Conservation (phyloP, 2,329 filamentous ascomycete species). For the Penicillium sp. region DNA sequence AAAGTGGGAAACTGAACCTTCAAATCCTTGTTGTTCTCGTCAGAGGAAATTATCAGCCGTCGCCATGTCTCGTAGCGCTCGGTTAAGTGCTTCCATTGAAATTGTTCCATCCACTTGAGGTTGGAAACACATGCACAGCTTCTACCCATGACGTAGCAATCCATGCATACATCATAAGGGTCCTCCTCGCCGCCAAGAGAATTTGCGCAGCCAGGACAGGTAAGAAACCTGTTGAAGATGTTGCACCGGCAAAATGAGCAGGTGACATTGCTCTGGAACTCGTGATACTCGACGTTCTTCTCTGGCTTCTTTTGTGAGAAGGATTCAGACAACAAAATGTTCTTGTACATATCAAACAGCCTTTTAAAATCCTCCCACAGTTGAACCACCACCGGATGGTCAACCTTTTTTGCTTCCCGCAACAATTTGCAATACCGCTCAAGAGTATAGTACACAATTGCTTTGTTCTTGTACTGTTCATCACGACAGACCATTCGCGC, state of each 20-base stretch:
- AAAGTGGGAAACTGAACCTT: conserved; percentile 62
- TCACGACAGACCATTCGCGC: conserved; percentile 91
- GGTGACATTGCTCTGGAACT: conserved; percentile 87
- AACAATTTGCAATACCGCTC: conserved; percentile 69
- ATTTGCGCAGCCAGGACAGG: conserved; percentile 79
- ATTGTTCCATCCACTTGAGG: conserved; percentile 90
- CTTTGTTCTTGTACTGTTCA: conserved; percentile 98
- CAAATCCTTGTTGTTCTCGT: conserved; percentile 56
- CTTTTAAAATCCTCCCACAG: conserved; percentile 80
- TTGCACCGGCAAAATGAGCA: conserved; percentile 96
- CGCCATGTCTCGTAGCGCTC: conserved; percentile 82
- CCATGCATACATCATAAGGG: conserved; percentile 95
- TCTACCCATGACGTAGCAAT: conserved; percentile 96
- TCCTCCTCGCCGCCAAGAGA: conserved; percentile 68
- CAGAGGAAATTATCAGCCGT: conserved; percentile 70
- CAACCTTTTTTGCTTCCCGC: conserved; percentile 53
- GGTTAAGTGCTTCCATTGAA: conserved; percentile 75
- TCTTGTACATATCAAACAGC: conserved; percentile 74
- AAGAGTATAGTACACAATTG: conserved; percentile 86
- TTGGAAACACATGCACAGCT: conserved; percentile 87
- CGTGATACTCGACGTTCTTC: conserved; percentile 69
- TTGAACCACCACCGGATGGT: conserved; percentile 60
- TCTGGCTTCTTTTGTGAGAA: conserved; percentile 66
- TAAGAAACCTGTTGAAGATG: conserved; percentile 95
- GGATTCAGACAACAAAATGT: conserved; percentile 80